phyloP scores from a whole-genome alignment of 2,329 filamentous ascomycete species.

The Coleophoma eucalyptorum region DNA sequence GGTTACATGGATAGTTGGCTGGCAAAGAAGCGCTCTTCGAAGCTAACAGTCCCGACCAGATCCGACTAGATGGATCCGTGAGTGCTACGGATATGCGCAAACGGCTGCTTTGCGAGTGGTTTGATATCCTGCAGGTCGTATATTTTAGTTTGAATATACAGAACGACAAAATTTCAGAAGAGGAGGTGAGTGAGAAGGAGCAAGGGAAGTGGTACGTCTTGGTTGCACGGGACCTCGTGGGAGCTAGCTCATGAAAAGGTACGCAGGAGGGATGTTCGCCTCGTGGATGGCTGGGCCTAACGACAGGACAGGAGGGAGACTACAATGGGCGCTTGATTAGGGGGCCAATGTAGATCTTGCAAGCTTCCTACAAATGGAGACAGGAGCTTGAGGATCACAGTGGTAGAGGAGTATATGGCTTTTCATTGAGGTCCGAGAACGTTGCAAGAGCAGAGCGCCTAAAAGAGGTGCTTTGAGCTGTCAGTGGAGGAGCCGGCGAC shows the following conservation, averaged over 20 bases:
- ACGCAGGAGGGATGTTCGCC: slow-evolving; percentile 10
- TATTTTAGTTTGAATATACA: slow-evolving; percentile 12
- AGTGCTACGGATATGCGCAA: slow-evolving; percentile 12
- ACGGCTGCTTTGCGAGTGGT: slow-evolving; percentile 18
- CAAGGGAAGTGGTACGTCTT: slow-evolving; percentile 8
- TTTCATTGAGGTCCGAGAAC: slow-evolving; percentile 25
- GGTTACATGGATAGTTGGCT: slow-evolving; percentile 23
- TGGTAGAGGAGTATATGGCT: slow-evolving; percentile 32
- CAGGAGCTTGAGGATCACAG: slow-evolving; percentile 17
- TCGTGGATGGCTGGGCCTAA: slow-evolving; percentile 22
- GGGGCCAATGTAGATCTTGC: slow-evolving; percentile 21
- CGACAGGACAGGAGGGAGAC: slow-evolving; percentile 13
- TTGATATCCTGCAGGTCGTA: slow-evolving; percentile 12
- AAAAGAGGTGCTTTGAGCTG: slow-evolving; percentile 35
- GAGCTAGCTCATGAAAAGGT: slow-evolving; percentile 9
- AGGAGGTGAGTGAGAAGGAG: slow-evolving; percentile 6
- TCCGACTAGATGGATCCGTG: slow-evolving; percentile 16
- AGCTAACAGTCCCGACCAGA: slow-evolving; percentile 7
- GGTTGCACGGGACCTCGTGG: slow-evolving; percentile 24
- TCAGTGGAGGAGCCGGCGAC: slow-evolving; percentile 33
- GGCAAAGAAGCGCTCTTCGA: slow-evolving; percentile 11
- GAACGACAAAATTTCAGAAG: slow-evolving; percentile 13
- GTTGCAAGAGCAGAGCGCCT: slow-evolving; percentile 35
- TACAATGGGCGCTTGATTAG: slow-evolving; percentile 23
- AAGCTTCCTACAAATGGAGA: slow-evolving; percentile 15